These are phyloP conservation scores for Manihot esculenta DNA, from an alignment of 441 rosid species.

Conservation along the genomic window DNA sequence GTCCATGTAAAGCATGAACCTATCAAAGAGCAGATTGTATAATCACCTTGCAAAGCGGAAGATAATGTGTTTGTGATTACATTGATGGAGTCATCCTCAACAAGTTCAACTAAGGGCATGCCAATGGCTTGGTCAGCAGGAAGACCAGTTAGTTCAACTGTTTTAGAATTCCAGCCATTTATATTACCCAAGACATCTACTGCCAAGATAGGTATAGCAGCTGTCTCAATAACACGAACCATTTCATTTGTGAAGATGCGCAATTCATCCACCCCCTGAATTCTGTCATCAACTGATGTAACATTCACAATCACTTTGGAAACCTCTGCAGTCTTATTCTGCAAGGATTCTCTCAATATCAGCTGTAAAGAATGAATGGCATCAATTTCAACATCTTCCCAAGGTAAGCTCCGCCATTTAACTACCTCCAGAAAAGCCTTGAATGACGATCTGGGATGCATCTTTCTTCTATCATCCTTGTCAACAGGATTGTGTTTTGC, in stretches of 20 bases:
- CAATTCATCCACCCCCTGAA: slow-evolving; percentile 57
- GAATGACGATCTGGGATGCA: slow-evolving; percentile 91
- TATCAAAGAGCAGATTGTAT: background rate
- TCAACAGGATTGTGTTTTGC: slow-evolving; percentile 75
- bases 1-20: background rate
- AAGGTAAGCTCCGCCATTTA: slow-evolving; percentile 61
- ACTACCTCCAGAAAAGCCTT: slow-evolving; percentile 85
- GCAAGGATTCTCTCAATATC: slow-evolving; percentile 68
- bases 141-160: slow-evolving; percentile 71
- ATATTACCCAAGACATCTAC: slow-evolving; percentile 64
- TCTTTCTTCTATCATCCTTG: slow-evolving; percentile 64
- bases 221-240: slow-evolving; percentile 84
- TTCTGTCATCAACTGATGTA: slow-evolving; percentile 45
- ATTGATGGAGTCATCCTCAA: slow-evolving; percentile 45
- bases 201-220: slow-evolving; percentile 76
- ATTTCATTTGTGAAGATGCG: slow-evolving; percentile 62
- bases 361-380: slow-evolving; percentile 85
- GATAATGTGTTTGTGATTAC: slow-evolving; percentile 43
- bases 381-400: slow-evolving; percentile 92
- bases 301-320: slow-evolving; percentile 49
- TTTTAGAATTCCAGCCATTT: slow-evolving; percentile 84
- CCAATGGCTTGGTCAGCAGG: slow-evolving; percentile 74
- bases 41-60: slow-evolving; percentile 60
- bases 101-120: slow-evolving; percentile 50
- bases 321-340: slow-evolving; percentile 44